phyloP scores from a whole-genome alignment of 2,329 filamentous ascomycete genomes.

The Niveomyces coronatus region DNA sequence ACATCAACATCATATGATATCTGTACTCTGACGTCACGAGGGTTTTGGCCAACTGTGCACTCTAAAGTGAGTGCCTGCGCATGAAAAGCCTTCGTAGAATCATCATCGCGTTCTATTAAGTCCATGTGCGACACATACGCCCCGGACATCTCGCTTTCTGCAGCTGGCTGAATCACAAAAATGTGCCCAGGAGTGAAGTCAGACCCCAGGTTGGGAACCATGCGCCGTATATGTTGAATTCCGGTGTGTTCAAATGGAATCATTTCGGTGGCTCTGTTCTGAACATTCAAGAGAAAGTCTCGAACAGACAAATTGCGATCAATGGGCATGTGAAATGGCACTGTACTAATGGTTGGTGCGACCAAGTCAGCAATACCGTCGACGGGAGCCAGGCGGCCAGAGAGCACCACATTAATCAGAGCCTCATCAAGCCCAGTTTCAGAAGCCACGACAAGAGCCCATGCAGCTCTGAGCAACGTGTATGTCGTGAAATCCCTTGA shows the following conservation, averaged over 20 bases:
- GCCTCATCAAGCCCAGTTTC: conserved; percentile 7
- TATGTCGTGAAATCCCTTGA: conserved; percentile 27
- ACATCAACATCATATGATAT: no score
- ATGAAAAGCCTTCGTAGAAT: neutral
- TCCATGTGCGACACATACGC: no score
- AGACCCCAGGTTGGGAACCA: no score
- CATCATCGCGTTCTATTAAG: no score
- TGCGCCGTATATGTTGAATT: conserved; percentile 44
- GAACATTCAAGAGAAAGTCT: conserved; percentile 2
- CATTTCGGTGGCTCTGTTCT: conserved; percentile 2
- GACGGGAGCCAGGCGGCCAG: conserved; percentile 11
- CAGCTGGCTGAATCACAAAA: no score
- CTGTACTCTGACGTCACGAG: neutral
- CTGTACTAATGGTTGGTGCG: conserved; percentile 19
- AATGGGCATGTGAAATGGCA: conserved; percentile 9
- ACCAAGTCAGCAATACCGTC: conserved; percentile 6
- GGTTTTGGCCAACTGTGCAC: neutral
- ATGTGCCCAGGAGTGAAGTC: no score
- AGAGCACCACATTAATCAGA: conserved; percentile 9
- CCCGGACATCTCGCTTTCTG: no score
- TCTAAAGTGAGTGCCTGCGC: neutral
- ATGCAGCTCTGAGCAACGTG: conserved; percentile 13
- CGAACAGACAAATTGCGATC: neutral
- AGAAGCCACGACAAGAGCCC: conserved; percentile 7
- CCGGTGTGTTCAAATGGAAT: conserved; percentile 41